Percentiles rank a stretch among this genome's conserved stretches.
These are phyloP conservation scores for Gillenia trifoliata DNA, from an alignment of 306 rosid species.

Conservation along the genomic window DNA sequence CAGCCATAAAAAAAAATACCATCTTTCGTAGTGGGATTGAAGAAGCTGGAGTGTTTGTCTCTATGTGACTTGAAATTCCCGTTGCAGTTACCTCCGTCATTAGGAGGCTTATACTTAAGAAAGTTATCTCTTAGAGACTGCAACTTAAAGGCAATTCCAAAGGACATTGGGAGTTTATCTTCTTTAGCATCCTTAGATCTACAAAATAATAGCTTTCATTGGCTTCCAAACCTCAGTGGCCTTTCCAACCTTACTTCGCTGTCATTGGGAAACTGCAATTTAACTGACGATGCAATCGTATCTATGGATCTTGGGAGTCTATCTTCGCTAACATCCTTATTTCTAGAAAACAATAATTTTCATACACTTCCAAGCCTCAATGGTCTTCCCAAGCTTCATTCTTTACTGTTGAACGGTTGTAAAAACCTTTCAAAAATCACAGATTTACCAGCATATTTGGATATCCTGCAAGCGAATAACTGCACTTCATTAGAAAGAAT, in stretches of 20 bases:
- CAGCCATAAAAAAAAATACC: constrained; percentile 28
- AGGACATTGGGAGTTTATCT: no score
- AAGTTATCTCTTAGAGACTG: no score
- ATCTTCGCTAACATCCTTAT: not conserved
- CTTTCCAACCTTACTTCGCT: no score
- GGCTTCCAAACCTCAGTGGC: no score
- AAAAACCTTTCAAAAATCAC: not conserved
- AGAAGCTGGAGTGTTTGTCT: constrained; percentile 25
- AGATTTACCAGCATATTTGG: constrained; percentile 5
- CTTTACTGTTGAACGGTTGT: not conserved
- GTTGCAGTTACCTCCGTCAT: no score
- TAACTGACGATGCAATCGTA: not conserved
- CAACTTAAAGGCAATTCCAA: no score
- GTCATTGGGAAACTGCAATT: constrained; percentile 7
- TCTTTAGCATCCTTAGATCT: no score
- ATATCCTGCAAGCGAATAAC: not conserved
- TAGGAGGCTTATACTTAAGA: no score
- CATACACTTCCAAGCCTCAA: not conserved
- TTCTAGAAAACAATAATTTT: not conserved
- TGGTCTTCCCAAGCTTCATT: not conserved
- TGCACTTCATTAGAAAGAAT: constrained; percentile 10
- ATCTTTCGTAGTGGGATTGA: constrained; percentile 7
- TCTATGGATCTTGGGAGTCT: constrained; percentile 4
- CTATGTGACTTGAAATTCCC: constrained; percentile 13
- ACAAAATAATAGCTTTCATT: no score